These are phyloP conservation scores for Paraleonurus japonicus DNA, from an alignment of 257 asterid genomes.

Conservation along the genomic window DNA sequence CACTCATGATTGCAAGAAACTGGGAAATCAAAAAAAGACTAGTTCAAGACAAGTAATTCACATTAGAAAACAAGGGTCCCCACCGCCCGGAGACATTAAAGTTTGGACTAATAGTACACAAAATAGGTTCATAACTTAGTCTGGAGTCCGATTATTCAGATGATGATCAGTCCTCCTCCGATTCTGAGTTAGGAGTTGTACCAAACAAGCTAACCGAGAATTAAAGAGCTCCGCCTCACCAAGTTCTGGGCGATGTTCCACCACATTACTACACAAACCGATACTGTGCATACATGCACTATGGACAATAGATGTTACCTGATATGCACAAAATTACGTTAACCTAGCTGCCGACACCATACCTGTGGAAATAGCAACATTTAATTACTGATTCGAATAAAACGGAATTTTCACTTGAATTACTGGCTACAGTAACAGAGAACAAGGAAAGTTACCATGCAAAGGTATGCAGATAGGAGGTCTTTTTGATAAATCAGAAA, in stretches of 20 bases:
- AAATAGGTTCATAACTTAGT: background rate
- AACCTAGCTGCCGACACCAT: background rate
- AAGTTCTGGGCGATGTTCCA: slow-evolving; percentile 21
- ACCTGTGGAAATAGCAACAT: background rate
- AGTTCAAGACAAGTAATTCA: background rate
- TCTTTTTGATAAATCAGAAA: background rate
- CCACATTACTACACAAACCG: slow-evolving; percentile 1
- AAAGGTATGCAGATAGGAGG: background rate
- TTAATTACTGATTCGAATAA: background rate
- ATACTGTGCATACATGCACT: background rate
- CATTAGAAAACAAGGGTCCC: background rate
- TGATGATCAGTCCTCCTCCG: slow-evolving; percentile 2
- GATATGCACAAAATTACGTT: background rate
- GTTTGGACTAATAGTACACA: slow-evolving; percentile 8
- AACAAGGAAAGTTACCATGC: background rate
- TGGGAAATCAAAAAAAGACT: background rate
- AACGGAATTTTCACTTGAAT: background rate
- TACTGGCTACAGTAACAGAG: no score
- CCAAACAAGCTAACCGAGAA: background rate
- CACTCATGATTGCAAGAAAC: background rate
- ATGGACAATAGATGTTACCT: background rate
- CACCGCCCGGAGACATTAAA: background rate
- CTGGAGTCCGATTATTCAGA: background rate
- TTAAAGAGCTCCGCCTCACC: slow-evolving; percentile 14
- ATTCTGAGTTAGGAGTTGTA: background rate